Percentiles rank a stretch among this genome's conserved stretches.
Evolutionary conservation across 1,284 basidiomycete genomes (phyloP).

Genomic region (Ustilago nuda): DNA sequence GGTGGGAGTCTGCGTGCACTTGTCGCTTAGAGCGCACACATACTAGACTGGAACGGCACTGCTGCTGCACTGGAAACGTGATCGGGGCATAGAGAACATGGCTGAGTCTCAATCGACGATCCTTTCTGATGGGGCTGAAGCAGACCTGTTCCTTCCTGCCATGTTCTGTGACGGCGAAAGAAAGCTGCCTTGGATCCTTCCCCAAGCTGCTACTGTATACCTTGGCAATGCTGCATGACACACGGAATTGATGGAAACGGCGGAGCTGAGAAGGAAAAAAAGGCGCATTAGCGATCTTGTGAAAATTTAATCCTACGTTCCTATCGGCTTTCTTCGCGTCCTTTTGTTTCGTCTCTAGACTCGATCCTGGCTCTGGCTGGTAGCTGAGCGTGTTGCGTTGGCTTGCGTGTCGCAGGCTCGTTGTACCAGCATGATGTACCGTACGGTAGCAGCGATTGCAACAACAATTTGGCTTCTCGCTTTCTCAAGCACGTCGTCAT

Average conservation of each 20-base stretch:
- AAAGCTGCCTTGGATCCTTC: background rate
- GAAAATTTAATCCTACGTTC: background rate
- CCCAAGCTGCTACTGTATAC: background rate
- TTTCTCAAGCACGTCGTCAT: background rate
- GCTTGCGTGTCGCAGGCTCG: background rate
- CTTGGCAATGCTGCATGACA: background rate
- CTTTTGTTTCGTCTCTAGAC: background rate
- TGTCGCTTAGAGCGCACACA: background rate
- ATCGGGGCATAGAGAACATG: background rate
- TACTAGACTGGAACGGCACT: background rate
- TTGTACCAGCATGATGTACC: background rate
- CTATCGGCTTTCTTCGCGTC: background rate
- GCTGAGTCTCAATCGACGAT: background rate
- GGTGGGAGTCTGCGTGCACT: background rate
- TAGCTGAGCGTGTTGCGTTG: background rate
- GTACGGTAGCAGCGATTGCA: slow-evolving; percentile 3
- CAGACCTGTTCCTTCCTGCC: too few species aligned
- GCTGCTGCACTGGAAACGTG: too few species aligned
- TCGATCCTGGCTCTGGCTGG: background rate
- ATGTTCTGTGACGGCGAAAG: too few species aligned
- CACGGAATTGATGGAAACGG: background rate
- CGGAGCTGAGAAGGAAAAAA: background rate
- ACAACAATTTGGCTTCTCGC: background rate
- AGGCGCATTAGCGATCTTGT: background rate
- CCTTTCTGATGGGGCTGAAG: too few species aligned